Conservation (phyloP, 306 rosid species). For the Sphenostylis stenocarpa region DNA sequence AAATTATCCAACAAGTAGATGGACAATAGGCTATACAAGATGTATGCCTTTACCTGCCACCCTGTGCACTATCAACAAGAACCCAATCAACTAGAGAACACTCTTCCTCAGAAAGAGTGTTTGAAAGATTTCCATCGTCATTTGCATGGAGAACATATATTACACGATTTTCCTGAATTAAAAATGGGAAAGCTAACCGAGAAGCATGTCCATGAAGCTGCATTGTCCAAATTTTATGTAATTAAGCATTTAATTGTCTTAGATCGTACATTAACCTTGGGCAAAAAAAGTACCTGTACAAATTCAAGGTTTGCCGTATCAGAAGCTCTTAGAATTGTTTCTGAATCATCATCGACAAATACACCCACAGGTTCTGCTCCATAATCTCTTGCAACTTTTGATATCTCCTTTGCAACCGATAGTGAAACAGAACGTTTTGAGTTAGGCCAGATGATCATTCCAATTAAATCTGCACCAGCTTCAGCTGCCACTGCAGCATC, state of each 20-base stretch:
- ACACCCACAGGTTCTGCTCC: constrained; percentile 95
- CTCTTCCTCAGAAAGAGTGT: constrained; percentile 61
- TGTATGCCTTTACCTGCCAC: constrained; percentile 65
- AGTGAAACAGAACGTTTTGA: constrained; percentile 86
- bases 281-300: constrained; percentile 60
- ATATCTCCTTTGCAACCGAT: constrained; percentile 85
- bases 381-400: constrained; percentile 71
- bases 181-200: constrained; percentile 62
- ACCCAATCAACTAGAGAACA: constrained; percentile 79
- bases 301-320: constrained; percentile 72
- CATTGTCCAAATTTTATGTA: constrained; percentile 33
- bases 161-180: constrained; percentile 55
- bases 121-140: constrained; percentile 65
- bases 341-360: constrained; percentile 79
- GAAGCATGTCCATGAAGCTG: constrained; percentile 92
- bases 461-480: constrained; percentile 94
- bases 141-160: constrained; percentile 90
- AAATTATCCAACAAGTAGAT: background rate
- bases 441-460: constrained; percentile 94
- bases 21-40: constrained; percentile 3
- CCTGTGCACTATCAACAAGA: constrained; percentile 80
- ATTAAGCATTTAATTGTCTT: constrained; percentile 19
- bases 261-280: background rate
- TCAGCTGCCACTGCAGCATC: constrained; percentile 95
- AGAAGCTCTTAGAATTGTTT: constrained; percentile 70